Evolutionary conservation across 1,284 basidiomycete genomes (phyloP).

Genomic region (Moesziomyces globuligerus): DNA sequence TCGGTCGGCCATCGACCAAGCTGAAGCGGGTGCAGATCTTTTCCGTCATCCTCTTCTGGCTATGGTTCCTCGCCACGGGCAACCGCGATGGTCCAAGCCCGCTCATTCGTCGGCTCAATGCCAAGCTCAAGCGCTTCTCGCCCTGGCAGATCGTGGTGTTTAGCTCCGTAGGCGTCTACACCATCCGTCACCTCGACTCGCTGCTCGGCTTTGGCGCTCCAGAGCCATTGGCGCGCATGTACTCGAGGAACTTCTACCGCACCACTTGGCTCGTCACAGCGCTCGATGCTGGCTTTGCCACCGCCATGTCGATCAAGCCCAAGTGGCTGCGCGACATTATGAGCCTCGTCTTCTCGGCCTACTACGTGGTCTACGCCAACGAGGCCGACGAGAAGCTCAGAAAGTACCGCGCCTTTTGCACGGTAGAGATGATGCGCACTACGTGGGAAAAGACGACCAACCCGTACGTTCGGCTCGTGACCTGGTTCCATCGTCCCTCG

Average conservation of each 20-base stretch:
- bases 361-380: conserved; percentile 92
- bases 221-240: conserved; percentile 83
- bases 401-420: conserved; percentile 88
- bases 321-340: conserved; percentile 86
- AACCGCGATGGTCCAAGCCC: conserved; percentile 50
- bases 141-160: conserved; percentile 93
- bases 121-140: conserved; percentile 74
- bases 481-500: conserved; percentile 72
- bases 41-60: conserved; percentile 56
- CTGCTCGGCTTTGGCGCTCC: conserved; percentile 87
- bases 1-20: conserved; percentile 60
- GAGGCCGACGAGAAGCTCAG: conserved; percentile 89
- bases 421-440: conserved; percentile 90
- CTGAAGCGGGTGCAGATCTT: conserved; percentile 59
- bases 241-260: conserved; percentile 90
- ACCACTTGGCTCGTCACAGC: conserved; percentile 91
- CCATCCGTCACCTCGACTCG: conserved; percentile 85
- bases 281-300: conserved; percentile 95
- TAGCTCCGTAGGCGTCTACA: conserved; percentile 85
- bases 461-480: conserved; percentile 82
- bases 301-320: conserved; percentile 90
- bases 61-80: conserved; percentile 40
- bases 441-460: conserved; percentile 98
- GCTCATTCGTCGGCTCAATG: conserved; percentile 34
- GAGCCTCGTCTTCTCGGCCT: conserved; percentile 77